phyloP scores from a whole-genome alignment of 345 rosid species.

The Hibiscus trionum region DNA sequence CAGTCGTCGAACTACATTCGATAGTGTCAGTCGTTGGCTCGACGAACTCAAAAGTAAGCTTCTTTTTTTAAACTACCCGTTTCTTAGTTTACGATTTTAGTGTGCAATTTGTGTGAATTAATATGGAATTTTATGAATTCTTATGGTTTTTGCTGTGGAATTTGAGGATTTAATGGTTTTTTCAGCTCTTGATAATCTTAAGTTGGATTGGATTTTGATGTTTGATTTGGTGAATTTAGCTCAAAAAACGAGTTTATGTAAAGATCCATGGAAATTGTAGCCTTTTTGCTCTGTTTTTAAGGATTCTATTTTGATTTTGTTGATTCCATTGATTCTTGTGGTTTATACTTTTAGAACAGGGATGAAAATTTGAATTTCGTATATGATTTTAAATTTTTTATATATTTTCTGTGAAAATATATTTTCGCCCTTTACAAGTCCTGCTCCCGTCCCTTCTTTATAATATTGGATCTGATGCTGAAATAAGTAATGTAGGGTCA shows the following conservation, averaged over 20 bases:
- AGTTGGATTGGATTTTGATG: neutral
- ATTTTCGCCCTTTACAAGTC: too few relatives aligned
- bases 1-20: conserved; percentile 63
- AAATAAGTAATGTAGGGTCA: neutral
- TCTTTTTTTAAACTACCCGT: neutral
- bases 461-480: conserved; percentile 16
- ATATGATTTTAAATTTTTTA: too few relatives aligned
- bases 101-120: neutral
- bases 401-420: too few relatives aligned
- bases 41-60: conserved; percentile 74
- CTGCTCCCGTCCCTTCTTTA: neutral
- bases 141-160: neutral
- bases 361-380: too few relatives aligned
- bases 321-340: neutral
- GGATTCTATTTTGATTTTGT: neutral
- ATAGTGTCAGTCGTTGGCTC: conserved; percentile 77
- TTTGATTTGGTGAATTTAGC: neutral
- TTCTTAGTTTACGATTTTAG: neutral
- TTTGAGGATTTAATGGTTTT: neutral
- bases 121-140: neutral
- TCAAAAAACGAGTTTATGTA: neutral
- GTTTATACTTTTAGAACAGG: neutral
- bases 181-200: too few relatives aligned
- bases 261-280: neutral
- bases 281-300: neutral